Base-by-base conservation (phyloP, 106 monocot species). In the Amphibolis antarctica region DNA sequence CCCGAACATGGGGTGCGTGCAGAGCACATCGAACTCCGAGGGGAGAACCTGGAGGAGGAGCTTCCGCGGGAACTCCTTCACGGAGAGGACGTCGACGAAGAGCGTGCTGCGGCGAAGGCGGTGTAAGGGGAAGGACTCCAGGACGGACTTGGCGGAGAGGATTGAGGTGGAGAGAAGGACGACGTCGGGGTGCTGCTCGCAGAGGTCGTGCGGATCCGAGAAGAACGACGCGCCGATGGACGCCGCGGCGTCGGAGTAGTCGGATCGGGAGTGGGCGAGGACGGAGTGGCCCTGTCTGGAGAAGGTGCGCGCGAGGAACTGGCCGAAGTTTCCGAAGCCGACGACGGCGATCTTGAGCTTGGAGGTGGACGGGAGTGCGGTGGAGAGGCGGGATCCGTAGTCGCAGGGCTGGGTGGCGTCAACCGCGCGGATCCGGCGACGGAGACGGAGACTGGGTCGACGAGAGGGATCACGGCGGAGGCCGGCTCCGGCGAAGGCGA, bases 1-100 rank as follows among this genome's bases (percentile, higher is more conserved):
- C 23, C 87, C 87, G 60, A 87, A 87, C 87, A 87, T 87, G 14
- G 87, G 87, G 69, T 87, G 87, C 44, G 83, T 87, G 73, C 87
- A 87, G 55, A 87, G 52, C 44, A 87, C 66, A 69, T 87, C 87
- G 51, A 80, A 87, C n/a, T 73, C 66, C 5, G 21, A 36, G 6
- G 86, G 86, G 11, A 87, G 69, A 7, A 55, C 30, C 18, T 69
- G 67, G 10, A 83, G 48, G 28, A 87, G 43, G 21, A 83, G 71
- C 58, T 65, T 75, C 20, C 59, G 67, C 0, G 86, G 86, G 75
- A 80, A 87, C 54, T 87, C 86, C 53, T 87, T 87, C 30, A 87
- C 86, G 62, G 86, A 87, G 18, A 87, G 77, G 25, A 82, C 82
- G 55, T 87, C 86, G 46, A 65, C 79, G 36, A 87, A 82, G 51